These are phyloP conservation scores for Fagopyrum tataricum DNA, from an alignment of 148 eudicot species.

Conservation along the genomic window DNA sequence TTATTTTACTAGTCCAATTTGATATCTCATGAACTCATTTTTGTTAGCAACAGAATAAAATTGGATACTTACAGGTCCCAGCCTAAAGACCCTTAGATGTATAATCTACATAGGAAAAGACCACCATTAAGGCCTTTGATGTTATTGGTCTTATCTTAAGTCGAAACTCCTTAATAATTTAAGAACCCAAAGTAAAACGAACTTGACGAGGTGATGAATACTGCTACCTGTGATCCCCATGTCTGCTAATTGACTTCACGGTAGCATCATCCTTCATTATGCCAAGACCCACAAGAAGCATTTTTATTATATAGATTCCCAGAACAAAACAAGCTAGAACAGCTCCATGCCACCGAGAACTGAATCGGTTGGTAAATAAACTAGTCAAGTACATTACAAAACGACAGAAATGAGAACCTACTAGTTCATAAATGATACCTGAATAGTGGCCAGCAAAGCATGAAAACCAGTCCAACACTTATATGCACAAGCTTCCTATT, in stretches of 20 bases:
- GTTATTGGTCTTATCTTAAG: too few relatives aligned
- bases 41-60: not conserved
- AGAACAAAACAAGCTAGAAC: constrained; percentile 67
- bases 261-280: constrained; percentile 71
- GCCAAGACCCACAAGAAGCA: constrained; percentile 82
- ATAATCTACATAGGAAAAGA: not conserved
- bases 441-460: constrained; percentile 98
- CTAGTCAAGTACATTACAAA: constrained; percentile 12
- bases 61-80: not conserved
- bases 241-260: constrained; percentile 86
- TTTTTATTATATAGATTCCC: constrained; percentile 54
- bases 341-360: constrained; percentile 67
- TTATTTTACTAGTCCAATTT: not conserved
- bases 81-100: not conserved
- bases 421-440: constrained; percentile 33
- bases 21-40: not conserved
- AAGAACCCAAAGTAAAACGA: not conserved
- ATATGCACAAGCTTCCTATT: constrained; percentile 90
- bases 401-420: not conserved
- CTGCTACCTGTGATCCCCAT: constrained; percentile 54
- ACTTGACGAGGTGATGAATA: not conserved
- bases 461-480: constrained; percentile 73
- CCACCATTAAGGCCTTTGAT: too few relatives aligned
- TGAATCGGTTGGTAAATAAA: constrained; percentile 20
- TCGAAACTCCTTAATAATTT: not conserved